These are phyloP conservation scores for Monosporascus sp. DNA, from an alignment of 2,329 filamentous ascomycete genomes.

Conservation along the genomic window DNA sequence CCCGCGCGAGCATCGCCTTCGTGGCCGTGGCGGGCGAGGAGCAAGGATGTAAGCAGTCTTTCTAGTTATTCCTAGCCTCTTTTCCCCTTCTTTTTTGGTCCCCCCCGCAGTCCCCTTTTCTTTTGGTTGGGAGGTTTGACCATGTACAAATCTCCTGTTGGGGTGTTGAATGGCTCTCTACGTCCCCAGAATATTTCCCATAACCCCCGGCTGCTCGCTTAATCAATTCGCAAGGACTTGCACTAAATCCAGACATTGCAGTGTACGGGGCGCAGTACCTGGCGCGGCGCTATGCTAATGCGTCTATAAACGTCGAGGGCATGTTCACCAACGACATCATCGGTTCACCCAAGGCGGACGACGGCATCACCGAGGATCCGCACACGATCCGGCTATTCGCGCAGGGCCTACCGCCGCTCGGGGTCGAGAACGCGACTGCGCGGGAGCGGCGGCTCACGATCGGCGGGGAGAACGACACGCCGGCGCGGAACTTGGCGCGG, in stretches of 20 bases:
- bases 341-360: conserved; percentile 42
- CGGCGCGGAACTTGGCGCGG: conserved; percentile 48
- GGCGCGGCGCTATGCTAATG: conserved; percentile 46
- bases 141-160: too few relatives aligned
- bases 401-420: conserved; percentile 37
- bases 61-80: too few relatives aligned
- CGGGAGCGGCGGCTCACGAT: conserved; percentile 36
- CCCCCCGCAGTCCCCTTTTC: too few relatives aligned
- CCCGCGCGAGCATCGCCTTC: conserved; percentile 49
- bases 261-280: conserved; percentile 47
- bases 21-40: conserved; percentile 54
- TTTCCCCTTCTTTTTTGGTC: too few relatives aligned
- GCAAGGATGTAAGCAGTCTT: conserved; percentile 31
- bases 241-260: too few relatives aligned
- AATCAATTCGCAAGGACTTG: too few relatives aligned
- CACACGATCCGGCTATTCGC: conserved; percentile 51
- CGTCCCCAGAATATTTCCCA: too few relatives aligned
- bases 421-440: conserved; percentile 32
- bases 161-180: too few relatives aligned
- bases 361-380: conserved; percentile 37
- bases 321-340: conserved; percentile 56
- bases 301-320: conserved; percentile 44
- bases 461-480: conserved; percentile 50
- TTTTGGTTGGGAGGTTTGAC: too few relatives aligned
- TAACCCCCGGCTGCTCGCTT: too few relatives aligned